Percentiles rank a stretch among this genome's conserved stretches.
phyloP scores from a whole-genome alignment of 2,329 filamentous ascomycete genomes.

The Apiospora hydei region DNA sequence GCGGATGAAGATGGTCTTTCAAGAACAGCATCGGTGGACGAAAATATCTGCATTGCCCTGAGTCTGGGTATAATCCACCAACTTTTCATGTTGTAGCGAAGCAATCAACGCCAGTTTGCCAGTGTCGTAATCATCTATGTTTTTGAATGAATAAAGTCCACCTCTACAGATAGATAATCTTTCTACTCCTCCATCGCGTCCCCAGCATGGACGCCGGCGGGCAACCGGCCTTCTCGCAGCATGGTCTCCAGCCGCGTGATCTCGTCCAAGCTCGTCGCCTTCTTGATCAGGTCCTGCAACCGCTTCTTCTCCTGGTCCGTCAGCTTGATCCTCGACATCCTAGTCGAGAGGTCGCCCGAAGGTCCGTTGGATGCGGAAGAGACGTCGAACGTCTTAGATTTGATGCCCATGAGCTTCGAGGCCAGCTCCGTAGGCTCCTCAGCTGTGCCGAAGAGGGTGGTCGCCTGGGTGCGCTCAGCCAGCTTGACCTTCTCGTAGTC shows the following conservation, averaged over 20 bases:
- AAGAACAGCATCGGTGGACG: neutral
- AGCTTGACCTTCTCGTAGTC: slow-evolving; percentile 94
- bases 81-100: slow-evolving; percentile 27
- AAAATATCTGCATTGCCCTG: slow-evolving; percentile 31
- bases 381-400: slow-evolving; percentile 77
- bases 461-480: slow-evolving; percentile 77
- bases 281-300: slow-evolving; percentile 85
- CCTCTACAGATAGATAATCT: neutral
- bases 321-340: slow-evolving; percentile 80
- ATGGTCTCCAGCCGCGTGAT: slow-evolving; percentile 92
- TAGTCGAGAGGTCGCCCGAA: slow-evolving; percentile 56
- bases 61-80: slow-evolving; percentile 38
- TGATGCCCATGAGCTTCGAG: slow-evolving; percentile 82
- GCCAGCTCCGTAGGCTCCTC: slow-evolving; percentile 83
- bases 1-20: neutral
- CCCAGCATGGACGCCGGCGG: slow-evolving; percentile 66
- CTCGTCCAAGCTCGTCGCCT: slow-evolving; percentile 88
- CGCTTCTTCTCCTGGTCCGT: slow-evolving; percentile 88
- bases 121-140: slow-evolving; percentile 19
- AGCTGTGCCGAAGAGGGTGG: slow-evolving; percentile 81
- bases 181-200: slow-evolving; percentile 62
- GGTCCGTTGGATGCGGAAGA: slow-evolving; percentile 54
- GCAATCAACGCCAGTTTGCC: slow-evolving; percentile 25
- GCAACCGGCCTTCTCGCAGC: slow-evolving; percentile 86
- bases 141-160: slow-evolving; percentile 12